A percentile compares a stretch with the other conserved stretches of the same genome.
phyloP scores from a whole-genome alignment of 2,329 filamentous ascomycete genomes.

The Paraphoma sp. region DNA sequence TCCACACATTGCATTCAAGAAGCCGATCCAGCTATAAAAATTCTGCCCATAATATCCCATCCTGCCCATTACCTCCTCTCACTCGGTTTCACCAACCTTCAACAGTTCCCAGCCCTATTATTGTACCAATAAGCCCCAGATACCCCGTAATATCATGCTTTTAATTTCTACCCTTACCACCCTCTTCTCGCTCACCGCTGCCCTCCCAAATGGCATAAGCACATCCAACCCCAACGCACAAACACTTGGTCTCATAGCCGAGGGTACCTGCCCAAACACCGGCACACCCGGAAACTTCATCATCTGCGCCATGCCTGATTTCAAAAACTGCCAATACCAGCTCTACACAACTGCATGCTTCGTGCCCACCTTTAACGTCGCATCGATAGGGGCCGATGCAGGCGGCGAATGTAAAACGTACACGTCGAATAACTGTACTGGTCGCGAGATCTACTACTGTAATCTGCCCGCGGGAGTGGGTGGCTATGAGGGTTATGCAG shows the following conservation, averaged over 20 bases:
- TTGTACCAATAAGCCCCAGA: background rate
- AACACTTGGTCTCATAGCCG: background rate
- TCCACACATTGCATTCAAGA: too few species aligned
- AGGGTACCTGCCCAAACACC: background rate
- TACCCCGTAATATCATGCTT: background rate
- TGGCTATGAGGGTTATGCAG: too few species aligned
- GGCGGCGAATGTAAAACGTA: background rate
- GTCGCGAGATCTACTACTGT: too few species aligned
- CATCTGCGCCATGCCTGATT: background rate
- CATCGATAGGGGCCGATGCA: background rate
- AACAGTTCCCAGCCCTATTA: too few species aligned
- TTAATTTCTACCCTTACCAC: background rate
- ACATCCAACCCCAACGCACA: background rate
- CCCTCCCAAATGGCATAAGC: background rate
- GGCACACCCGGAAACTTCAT: background rate
- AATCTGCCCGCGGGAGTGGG: too few species aligned
- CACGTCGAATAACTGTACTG: too few species aligned
- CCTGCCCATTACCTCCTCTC: too few species aligned
- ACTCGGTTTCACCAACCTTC: too few species aligned
- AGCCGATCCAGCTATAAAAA: too few species aligned
- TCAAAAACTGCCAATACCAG: background rate
- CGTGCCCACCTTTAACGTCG: background rate
- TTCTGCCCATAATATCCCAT: too few species aligned
- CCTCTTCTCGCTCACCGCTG: background rate
- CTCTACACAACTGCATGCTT: background rate